Base-by-base conservation (phyloP, 192 early-diverging fungal species). In the Coemansia erecta region DNA sequence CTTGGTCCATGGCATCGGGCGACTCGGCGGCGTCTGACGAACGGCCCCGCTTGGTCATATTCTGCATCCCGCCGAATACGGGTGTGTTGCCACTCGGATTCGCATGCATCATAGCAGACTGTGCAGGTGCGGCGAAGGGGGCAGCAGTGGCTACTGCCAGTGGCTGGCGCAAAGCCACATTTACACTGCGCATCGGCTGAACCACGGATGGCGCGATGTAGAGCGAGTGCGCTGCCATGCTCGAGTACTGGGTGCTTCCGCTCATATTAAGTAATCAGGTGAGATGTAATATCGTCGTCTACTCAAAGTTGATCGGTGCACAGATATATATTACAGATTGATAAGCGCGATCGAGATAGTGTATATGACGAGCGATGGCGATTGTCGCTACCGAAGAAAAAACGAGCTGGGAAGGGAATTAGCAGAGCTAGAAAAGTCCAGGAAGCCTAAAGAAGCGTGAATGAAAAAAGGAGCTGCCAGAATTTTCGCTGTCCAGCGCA, bases 161-260 rank as follows among this genome's bases (percentile, higher is more conserved):
- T 23, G 39, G 18, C 53, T 42, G 53, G 2, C 17, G 19, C 35
- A 22, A 21, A 11, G 12, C 35, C 10, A 19, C 28, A 11, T 35
- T 55, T 3, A 24, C 22, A 49, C 18, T 42, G 22, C 40, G 53
- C 28, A 43, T 57, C 44, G 39, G 53, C 69, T 21, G 57, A 43
- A 33, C 39, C 61, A 26, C 48, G n/a, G 60, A 53, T 58, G 23
- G 61, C 12, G 68, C 61, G 22, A 70, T 47, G 48, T 60, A 64
- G 50, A 63, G 52, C 45, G 57, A 61, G 46, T 77, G 74, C 19
- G 74, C 68, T 4, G 74, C 74, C 74, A 77, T 77, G 64, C 74
- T 77, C 13, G 74, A 40, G 54, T 43, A 49, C 21, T 54, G 43
- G 24, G 24, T 33, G 26, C 39, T 63, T 14, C 22, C 49, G 49